Conservation (phyloP, 2,329 filamentous ascomycete species). For the Ilyonectria robusta region DNA sequence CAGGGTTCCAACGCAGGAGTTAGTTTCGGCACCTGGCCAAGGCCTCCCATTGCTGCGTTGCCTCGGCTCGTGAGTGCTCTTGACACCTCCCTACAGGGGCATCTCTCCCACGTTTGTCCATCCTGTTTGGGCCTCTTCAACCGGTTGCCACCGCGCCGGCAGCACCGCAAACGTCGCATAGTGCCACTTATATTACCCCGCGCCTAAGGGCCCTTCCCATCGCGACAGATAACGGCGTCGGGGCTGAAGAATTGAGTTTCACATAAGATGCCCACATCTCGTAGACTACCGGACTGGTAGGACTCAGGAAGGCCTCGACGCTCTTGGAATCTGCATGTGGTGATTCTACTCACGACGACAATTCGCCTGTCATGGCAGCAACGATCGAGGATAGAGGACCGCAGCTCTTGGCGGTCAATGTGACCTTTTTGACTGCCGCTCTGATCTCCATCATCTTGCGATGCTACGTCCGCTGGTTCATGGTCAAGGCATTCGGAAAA, state of each 20-base stretch:
- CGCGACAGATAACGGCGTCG: neutral
- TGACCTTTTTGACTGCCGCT: conserved; percentile 45
- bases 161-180: neutral
- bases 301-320: neutral
- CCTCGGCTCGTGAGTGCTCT: neutral
- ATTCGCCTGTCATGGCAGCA: conserved; percentile 30
- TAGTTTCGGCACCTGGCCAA: neutral
- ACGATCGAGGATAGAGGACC: conserved; percentile 48
- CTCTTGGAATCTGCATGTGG: neutral
- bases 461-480: conserved; percentile 50
- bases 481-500: conserved; percentile 53
- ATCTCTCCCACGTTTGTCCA: neutral
- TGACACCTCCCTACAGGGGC: neutral
- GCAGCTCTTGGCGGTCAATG: conserved; percentile 51
- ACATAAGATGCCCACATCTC: neutral
- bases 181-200: neutral
- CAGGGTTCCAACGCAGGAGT: neutral
- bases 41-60: neutral
- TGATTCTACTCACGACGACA: neutral
- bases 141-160: neutral
- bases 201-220: neutral
- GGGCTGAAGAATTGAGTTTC: neutral
- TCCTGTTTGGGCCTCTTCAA: neutral
- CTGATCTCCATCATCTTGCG: conserved; percentile 48
- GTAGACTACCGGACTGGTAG: neutral